Base-by-base conservation (phyloP, 495 filamentous ascomycete genomes). In the Penicillium nucicola region DNA sequence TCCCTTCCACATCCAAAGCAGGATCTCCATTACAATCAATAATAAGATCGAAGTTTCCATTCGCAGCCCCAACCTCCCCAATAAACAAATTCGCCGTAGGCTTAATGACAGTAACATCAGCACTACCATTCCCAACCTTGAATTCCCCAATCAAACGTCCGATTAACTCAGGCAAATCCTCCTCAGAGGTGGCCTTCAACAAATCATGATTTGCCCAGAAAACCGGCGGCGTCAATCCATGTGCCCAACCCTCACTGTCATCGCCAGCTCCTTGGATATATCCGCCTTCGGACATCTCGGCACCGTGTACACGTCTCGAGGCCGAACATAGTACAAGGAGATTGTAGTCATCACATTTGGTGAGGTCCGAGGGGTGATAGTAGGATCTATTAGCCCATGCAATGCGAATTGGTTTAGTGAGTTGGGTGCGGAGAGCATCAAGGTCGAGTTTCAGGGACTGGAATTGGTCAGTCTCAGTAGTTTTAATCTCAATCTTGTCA, bases 211-310 rank as follows among this genome's bases (percentile, higher is more conserved):
- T 76, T 28, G 65, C 65, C 92, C 92, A 97, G 66, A 95, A 97
- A 3, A 90, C 52, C 2, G 65, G 67, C 9, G 92, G 80, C 8
- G 87, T 92, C 10, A 97, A 70, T 1, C 88, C 87, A 34, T 79
- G 69, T 31, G 89, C 84, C 93, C 93, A 98, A 33, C 83, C 85
- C 69, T 97, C 92, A 15, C 84, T 88, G 61, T 97, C 92, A 69
- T 97, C 92, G 5, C 86, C 92, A 11, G 92, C 91, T 19, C 93
- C 93, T 67, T 97, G 93, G 53, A 98, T 88, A 62, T 98, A 98
- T 20, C 85, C 87, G 4, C 81, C 82, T 53, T 81, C 80, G 23
- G 81, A 83, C 45, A 83, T 76, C 59, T 90, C 87, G 0, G 78
- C 79, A 5, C 83, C 84, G 12, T 66, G 69, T 0, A 89, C 80